phyloP scores from a whole-genome alignment of 78 protist genomes.

The Dictyostelium intermedium region DNA sequence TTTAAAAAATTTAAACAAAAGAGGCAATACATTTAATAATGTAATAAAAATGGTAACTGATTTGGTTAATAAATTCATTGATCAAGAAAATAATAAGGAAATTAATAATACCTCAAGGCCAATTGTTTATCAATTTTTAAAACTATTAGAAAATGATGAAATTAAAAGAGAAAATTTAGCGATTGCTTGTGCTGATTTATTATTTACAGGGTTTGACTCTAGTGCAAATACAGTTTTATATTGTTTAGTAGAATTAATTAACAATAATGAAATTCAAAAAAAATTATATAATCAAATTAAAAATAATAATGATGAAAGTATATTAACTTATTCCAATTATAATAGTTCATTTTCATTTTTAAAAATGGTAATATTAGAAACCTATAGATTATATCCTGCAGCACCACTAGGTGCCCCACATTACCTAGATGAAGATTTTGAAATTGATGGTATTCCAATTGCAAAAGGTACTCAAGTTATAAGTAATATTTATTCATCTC shows the following conservation, averaged over 20 bases:
- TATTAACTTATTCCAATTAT: background rate
- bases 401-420: slow-evolving; percentile 36
- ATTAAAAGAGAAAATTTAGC: too few relatives aligned
- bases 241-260: background rate
- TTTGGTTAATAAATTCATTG: too few relatives aligned
- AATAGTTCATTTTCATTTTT: background rate
- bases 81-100: too few relatives aligned
- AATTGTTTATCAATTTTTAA: too few relatives aligned
- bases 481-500: background rate
- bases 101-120: too few relatives aligned
- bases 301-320: too few relatives aligned
- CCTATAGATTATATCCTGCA: background rate
- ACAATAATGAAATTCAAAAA: slow-evolving; percentile 30
- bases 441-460: background rate
- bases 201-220: background rate
- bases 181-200: background rate
- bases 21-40: too few relatives aligned
- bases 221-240: background rate
- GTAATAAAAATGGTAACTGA: too few relatives aligned
- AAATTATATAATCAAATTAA: background rate
- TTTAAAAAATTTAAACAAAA: too few relatives aligned
- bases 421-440: background rate
- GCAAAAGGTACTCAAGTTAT: slow-evolving; percentile 24
- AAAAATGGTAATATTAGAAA: slow-evolving; percentile 1
- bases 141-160: too few relatives aligned